These are phyloP conservation scores for Aspergillus carlsbadensis DNA, from an alignment of 495 filamentous ascomycete genomes.

Conservation along the genomic window DNA sequence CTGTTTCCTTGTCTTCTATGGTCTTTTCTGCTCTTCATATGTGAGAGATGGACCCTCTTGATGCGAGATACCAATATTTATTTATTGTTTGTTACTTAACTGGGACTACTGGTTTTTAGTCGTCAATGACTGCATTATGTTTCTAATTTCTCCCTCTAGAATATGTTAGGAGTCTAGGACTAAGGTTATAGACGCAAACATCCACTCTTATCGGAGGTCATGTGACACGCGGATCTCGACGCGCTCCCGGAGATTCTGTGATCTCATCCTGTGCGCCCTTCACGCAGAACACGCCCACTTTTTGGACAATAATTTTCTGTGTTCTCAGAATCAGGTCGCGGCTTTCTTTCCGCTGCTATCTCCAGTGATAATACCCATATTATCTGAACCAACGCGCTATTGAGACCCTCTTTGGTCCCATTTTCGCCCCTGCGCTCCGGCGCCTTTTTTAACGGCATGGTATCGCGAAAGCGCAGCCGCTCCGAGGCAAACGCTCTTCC, in stretches of 20 bases:
- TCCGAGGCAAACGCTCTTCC: conserved; percentile 60
- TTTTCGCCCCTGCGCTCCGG: conserved; percentile 22
- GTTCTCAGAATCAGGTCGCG: neutral
- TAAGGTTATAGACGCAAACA: no score
- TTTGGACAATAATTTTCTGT: conserved; percentile 10
- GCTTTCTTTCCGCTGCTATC: neutral
- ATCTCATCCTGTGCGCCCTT: conserved; percentile 31
- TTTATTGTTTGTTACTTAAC: conserved; percentile 23
- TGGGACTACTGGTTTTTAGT: conserved; percentile 7
- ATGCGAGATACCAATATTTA: conserved; percentile 50
- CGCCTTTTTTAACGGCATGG: conserved; percentile 38
- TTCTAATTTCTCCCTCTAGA: neutral
- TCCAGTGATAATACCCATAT: neutral
- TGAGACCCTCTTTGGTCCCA: conserved; percentile 1
- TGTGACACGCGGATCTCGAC: conserved; percentile 38
- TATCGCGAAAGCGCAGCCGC: conserved; percentile 68
- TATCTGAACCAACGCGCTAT: neutral
- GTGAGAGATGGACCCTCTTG: conserved; percentile 46
- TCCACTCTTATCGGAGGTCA: conserved; percentile 25
- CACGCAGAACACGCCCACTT: conserved; percentile 26
- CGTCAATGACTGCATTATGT: conserved; percentile 12
- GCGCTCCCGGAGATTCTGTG: conserved; percentile 32
- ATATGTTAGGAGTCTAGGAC: no score
- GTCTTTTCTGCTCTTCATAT: conserved; percentile 31
- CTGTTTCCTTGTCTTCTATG: conserved; percentile 34